A percentile compares a stretch with the other conserved stretches of the same genome.
Evolutionary conservation across 495 filamentous ascomycete species (phyloP).

Genomic region (Talaromyces borbonicus): DNA sequence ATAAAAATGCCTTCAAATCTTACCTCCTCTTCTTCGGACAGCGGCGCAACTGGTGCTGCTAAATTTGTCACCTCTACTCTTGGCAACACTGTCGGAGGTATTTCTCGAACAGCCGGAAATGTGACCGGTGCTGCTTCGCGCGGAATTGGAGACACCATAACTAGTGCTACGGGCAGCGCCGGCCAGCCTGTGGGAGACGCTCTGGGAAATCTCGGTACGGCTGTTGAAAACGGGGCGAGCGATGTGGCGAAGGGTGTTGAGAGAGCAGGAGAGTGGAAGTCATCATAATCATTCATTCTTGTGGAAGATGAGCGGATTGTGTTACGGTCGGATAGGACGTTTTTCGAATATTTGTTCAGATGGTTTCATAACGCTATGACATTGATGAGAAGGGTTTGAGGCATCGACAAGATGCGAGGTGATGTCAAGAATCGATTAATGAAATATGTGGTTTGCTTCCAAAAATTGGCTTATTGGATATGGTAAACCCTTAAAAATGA

Average conservation of each 20-base stretch:
- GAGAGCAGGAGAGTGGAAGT: constrained; percentile 59
- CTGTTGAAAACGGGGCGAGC: constrained; percentile 48
- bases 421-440: too few species aligned
- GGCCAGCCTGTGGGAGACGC: constrained; percentile 60
- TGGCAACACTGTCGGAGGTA: constrained; percentile 54
- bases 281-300: background rate
- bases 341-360: background rate
- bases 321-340: background rate
- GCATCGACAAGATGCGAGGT: too few species aligned
- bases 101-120: constrained; percentile 57
- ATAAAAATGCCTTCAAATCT: too few species aligned
- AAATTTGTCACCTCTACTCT: constrained; percentile 41
- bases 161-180: constrained; percentile 48
- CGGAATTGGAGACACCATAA: constrained; percentile 54
- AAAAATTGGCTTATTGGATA: too few species aligned
- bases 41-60: constrained; percentile 29
- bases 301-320: background rate
- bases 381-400: too few species aligned
- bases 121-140: constrained; percentile 58
- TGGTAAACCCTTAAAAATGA: too few species aligned
- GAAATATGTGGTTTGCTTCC: too few species aligned
- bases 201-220: constrained; percentile 47
- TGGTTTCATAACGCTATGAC: too few species aligned
- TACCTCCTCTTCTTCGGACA: constrained; percentile 18
- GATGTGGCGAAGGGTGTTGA: constrained; percentile 53